Percentiles rank a stretch among this genome's conserved stretches.
Evolutionary conservation across 169 alveolate genomes (phyloP).

Genomic region (Pseudocohnilembus persalinus): DNA sequence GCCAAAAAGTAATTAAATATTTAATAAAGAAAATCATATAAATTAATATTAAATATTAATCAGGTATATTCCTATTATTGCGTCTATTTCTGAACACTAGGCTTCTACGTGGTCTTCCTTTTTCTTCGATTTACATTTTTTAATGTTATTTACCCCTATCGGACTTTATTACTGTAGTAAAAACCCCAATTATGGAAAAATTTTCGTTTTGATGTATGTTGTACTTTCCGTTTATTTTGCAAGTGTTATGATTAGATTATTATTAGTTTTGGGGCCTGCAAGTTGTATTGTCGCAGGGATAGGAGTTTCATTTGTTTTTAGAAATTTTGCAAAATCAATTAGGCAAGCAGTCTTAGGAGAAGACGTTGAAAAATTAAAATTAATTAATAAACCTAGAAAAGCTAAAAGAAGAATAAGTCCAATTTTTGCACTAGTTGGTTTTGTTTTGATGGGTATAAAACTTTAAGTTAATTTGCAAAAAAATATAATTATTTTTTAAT

Average conservation of each 20-base stretch:
- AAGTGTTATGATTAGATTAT: constrained; percentile 97
- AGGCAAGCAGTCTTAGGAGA: constrained; percentile 36
- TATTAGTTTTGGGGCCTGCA: constrained; percentile 95
- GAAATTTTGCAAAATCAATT: constrained; percentile 58
- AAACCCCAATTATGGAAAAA: constrained; percentile 86
- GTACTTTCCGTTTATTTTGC: constrained; percentile 94
- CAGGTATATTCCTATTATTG: constrained; percentile 95
- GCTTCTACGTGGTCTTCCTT: constrained; percentile 98
- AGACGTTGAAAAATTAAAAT: background rate
- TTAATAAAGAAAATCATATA: background rate
- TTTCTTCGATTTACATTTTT: constrained; percentile 84
- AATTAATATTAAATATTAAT: constrained; percentile 13
- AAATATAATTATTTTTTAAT: too few relatives aligned
- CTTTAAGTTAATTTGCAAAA: too few relatives aligned
- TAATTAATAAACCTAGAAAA: background rate
- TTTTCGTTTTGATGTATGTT: constrained; percentile 91
- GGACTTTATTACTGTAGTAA: constrained; percentile 85
- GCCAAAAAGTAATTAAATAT: constrained; percentile 73
- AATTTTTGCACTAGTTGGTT: constrained; percentile 29
- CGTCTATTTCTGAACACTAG: constrained; percentile 98
- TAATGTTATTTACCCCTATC: constrained; percentile 85
- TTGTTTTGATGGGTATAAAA: too few relatives aligned
- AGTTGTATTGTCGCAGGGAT: constrained; percentile 92
- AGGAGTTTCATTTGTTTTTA: constrained; percentile 89
- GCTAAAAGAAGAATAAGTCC: constrained; percentile 34